Base-by-base conservation (phyloP, 768 basidiomycete species). In the Fistulinella prunicolor region DNA sequence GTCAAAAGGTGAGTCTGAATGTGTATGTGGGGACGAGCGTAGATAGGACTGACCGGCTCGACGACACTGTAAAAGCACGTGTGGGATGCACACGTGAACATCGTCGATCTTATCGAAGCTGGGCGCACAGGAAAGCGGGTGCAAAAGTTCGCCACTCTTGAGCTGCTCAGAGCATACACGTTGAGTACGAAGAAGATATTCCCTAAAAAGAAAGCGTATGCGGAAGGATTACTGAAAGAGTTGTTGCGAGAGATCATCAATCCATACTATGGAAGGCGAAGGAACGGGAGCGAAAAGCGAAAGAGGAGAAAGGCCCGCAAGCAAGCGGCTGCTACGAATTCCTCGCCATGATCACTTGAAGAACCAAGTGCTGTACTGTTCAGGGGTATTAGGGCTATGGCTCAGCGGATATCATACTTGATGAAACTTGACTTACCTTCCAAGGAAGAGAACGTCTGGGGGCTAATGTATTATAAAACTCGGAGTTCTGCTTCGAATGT, bases 21-120 rank as follows among this genome's bases (percentile, higher is more conserved):
- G 14, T 34, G 13, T 16, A 32, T 14, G 9, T 9, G 19, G 19
- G n/a, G 37, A 28, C 30, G 1, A 14, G 6, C 8, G 2, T 10
- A 30, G 22, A 44, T 38, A 10, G 6, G 1, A 5, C 35, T 37
- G 28, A 44, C 21, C 13, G 12, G 5, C 6, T 9, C 6, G 21
- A n/a, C n/a, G n/a, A n/a, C n/a, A n/a, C n/a, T n/a, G n/a, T n/a
- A n/a, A n/a, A 32, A 59, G 67, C 47, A 37, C n/a, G 58, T 70
- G 6, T 47, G 54, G 47, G 56, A 54, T 14, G 55, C 62, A 6
- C 56, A 69, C 26, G 67, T 72, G 21, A 72, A 73, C 35, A 57
- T 72, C 6, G 54, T 68, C 16, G 66, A 73, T 37, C 60, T 73
- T 19, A 40, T 70, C 34, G 54, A 68, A 19, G 42, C 44, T 0